A percentile compares a stretch with the other conserved stretches of the same genome.
phyloP scores from a whole-genome alignment of 352 stramenopile genomes.

The Phytophthora parvispora region DNA sequence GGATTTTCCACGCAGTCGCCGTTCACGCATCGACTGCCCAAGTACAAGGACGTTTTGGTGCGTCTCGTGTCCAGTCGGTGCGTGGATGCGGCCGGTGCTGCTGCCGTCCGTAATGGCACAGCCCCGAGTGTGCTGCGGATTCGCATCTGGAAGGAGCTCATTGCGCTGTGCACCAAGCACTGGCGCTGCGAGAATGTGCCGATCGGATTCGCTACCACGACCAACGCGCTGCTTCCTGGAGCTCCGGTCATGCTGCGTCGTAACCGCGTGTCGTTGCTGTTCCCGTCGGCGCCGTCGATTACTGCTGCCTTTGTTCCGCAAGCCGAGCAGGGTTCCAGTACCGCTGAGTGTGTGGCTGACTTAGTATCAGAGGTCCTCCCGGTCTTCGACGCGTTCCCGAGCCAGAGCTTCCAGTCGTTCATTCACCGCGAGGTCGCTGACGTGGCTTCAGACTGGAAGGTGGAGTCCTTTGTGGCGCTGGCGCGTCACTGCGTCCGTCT shows the following conservation, averaged over 20 bases:
- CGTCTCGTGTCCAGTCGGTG: conserved; percentile 61
- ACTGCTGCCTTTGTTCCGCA: conserved; percentile 57
- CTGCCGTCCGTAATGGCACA: conserved; percentile 25
- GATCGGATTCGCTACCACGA: conserved; percentile 67
- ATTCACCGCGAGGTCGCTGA: conserved; percentile 72
- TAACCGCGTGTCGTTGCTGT: conserved; percentile 76
- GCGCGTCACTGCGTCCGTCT: conserved; percentile 72
- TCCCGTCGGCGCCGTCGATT: conserved; percentile 65
- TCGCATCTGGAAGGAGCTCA: conserved; percentile 69
- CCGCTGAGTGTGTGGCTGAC: conserved; percentile 58
- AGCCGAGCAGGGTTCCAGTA: conserved; percentile 20
- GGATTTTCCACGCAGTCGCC: conserved; percentile 38
- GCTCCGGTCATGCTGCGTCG: conserved; percentile 73
- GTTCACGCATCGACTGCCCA: conserved; percentile 49
- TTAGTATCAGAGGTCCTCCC: conserved; percentile 67
- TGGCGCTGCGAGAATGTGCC: conserved; percentile 77
- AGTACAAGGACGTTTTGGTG: conserved; percentile 75
- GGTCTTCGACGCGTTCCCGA: conserved; percentile 74
- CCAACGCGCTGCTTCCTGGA: conserved; percentile 57
- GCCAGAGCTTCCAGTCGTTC: conserved; percentile 64
- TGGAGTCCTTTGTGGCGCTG: conserved; percentile 75
- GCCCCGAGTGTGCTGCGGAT: conserved; percentile 52
- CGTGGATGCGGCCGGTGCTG: conserved; percentile 20
- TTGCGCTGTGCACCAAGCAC: conserved; percentile 78
- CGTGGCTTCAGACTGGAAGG: conserved; percentile 67